Percentiles rank a stretch among this genome's conserved stretches.
phyloP scores from a whole-genome alignment of 1,139 yeast genomes.

The Yamadazyma mexicana region DNA sequence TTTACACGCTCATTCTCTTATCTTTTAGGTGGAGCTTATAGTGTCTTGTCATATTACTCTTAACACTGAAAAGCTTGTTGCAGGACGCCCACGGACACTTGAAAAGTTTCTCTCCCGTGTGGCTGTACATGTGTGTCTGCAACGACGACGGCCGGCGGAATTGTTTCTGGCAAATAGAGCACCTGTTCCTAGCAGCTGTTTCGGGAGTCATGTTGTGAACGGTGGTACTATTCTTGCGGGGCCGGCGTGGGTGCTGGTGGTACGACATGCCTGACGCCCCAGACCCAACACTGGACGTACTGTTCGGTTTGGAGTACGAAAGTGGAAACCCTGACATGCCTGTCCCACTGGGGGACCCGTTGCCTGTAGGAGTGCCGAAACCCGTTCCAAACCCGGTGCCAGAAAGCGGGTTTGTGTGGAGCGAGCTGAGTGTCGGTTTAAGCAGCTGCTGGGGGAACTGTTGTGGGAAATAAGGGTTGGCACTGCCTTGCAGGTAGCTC shows the following conservation, averaged over 20 bases:
- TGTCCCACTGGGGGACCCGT: too few relatives aligned
- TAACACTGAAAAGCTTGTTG: constrained; percentile 71
- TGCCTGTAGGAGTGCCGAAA: too few relatives aligned
- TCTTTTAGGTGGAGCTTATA: constrained; percentile 59
- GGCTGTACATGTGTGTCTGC: constrained; percentile 78
- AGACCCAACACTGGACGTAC: not conserved
- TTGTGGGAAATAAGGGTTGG: not conserved
- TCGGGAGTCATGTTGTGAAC: constrained; percentile 32
- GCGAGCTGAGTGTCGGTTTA: not conserved
- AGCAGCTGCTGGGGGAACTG: not conserved
- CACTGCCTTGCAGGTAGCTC: not conserved
- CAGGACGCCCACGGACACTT: constrained; percentile 67
- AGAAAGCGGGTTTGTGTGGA: too few relatives aligned
- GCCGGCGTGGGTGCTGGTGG: constrained; percentile 1
- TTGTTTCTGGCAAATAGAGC: constrained; percentile 71
- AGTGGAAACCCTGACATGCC: too few relatives aligned
- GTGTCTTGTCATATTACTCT: constrained; percentile 81
- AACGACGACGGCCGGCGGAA: constrained; percentile 82
- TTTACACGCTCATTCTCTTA: constrained; percentile 8
- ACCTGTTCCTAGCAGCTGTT: constrained; percentile 42
- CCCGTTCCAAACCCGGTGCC: too few relatives aligned
- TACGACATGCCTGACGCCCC: not conserved
- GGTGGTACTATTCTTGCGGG: constrained; percentile 7
- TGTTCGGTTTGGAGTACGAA: too few relatives aligned
- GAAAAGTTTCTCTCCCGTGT: constrained; percentile 84